A percentile compares a stretch with the other conserved stretches of the same genome.
Conservation (phyloP, 306 rosid genomes). For the Senna tora region DNA sequence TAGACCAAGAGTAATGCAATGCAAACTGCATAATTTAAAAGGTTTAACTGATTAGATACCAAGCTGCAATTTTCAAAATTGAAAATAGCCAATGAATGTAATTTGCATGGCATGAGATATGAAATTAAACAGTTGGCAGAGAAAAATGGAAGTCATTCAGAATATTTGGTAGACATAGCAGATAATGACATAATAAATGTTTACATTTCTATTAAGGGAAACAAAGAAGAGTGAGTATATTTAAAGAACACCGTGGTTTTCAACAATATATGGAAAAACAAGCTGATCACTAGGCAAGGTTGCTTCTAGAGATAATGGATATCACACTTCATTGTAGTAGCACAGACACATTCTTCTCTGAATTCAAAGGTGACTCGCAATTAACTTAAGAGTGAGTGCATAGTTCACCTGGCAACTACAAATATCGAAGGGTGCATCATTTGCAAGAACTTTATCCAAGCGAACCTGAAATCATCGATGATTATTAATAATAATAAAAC, state of each 20-base stretch:
- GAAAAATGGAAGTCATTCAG: not conserved
- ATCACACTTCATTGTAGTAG: not conserved
- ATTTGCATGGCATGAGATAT: not conserved
- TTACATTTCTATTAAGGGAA: not conserved
- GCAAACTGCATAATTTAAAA: slow-evolving; percentile 27
- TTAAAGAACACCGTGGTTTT: not conserved
- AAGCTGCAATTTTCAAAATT: not conserved
- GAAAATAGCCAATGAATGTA: not conserved
- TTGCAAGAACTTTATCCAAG: slow-evolving; percentile 80
- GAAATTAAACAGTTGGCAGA: not conserved
- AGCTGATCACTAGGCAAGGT: not conserved
- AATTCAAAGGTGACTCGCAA: not conserved
- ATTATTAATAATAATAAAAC: slow-evolving; percentile 26
- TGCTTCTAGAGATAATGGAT: not conserved
- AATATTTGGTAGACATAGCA: slow-evolving; percentile 2
- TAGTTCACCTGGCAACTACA: slow-evolving; percentile 38
- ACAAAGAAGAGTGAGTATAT: not conserved
- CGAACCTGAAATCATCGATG: slow-evolving; percentile 60
- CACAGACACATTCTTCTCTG: not conserved
- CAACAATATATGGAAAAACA: not conserved
- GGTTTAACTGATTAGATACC: slow-evolving; percentile 1
- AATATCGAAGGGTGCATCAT: slow-evolving; percentile 53
- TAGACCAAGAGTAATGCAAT: slow-evolving; percentile 63
- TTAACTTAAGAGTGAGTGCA: slow-evolving; percentile 26
- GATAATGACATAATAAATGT: too few species aligned